A percentile compares a stretch with the other conserved stretches of the same genome.
These are phyloP conservation scores for Chrysanthemum seticuspe DNA, from an alignment of 129 eudicot genomes.

Conservation along the genomic window DNA sequence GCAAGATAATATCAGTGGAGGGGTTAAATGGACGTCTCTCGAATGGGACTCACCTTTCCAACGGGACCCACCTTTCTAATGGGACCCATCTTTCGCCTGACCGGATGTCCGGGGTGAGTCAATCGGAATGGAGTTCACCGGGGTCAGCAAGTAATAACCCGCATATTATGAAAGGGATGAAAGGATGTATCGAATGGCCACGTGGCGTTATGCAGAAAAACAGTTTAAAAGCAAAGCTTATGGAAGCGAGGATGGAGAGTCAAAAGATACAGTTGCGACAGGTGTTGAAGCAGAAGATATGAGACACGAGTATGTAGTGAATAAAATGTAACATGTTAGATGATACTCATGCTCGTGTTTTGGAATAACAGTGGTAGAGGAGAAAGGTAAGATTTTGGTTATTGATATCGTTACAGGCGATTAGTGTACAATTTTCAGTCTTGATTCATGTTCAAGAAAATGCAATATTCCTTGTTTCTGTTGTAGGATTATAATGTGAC, in stretches of 20 bases:
- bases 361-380: slow-evolving; percentile 11
- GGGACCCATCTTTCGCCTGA: slow-evolving; percentile 52
- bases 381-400: slow-evolving; percentile 13
- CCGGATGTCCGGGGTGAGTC: slow-evolving; percentile 48
- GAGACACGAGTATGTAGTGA: slow-evolving; percentile 8
- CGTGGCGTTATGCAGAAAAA: slow-evolving; percentile 56
- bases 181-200: slow-evolving; percentile 97
- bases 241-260: slow-evolving; percentile 85
- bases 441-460: slow-evolving; percentile 25
- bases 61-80: slow-evolving; percentile 33
- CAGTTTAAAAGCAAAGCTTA: slow-evolving; percentile 70
- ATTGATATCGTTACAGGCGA: slow-evolving; percentile 12
- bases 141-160: slow-evolving; percentile 57
- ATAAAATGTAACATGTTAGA: slow-evolving; percentile 7
- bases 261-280: slow-evolving; percentile 89
- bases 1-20: slow-evolving; percentile 64
- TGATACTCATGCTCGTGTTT: slow-evolving; percentile 10
- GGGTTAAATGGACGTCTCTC: slow-evolving; percentile 74
- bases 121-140: slow-evolving; percentile 79
- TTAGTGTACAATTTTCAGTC: slow-evolving; percentile 24
- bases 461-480: slow-evolving; percentile 13
- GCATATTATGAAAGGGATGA: slow-evolving; percentile 58
- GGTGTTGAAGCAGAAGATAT: slow-evolving; percentile 89
- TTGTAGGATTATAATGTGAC: slow-evolving; percentile 34
- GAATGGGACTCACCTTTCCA: slow-evolving; percentile 34